Evolutionary conservation across 495 filamentous ascomycete species (phyloP), one percentile per base, ranked within the genome.

Genomic region (Lasiosphaeria miniovina): DNA sequence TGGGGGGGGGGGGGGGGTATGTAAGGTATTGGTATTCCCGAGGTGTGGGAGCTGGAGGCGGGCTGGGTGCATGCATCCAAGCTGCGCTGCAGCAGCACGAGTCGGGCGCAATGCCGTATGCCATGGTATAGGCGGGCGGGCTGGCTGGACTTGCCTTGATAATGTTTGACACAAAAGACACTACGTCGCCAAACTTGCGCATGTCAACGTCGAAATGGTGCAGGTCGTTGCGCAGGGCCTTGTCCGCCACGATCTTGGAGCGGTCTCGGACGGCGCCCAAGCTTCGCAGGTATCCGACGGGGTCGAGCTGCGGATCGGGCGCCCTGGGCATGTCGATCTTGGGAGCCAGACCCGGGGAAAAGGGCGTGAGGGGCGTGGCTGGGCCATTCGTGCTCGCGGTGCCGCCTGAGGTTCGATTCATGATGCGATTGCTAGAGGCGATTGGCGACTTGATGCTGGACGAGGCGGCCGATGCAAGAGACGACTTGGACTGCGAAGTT

Each of bases 141-240:
- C 9, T 51, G 31, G 66, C 36, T 12, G 15, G 15, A 55, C 70
- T 46, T 36, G 92, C 94, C 89, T 97, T 98, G 77, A 98, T 97
- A 59, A 98, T 96, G 15, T 90, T 90, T 34, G 95, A 88, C 8
- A 98, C 88, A 70, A 96, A 98, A n/a, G 82, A 85, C 4, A 91
- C 92, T 1, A 93, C 93, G 58, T 93, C 91, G 36, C 81, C 71
- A 68, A 97, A 96, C 72, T 95, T 96, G 74, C 73, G 73, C 82
- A 93, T 84, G 68, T 98, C 93, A 10, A 98, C 93, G 57, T 89
- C 87, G 70, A 98, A 98, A 75, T 98, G 94, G 59, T 82, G 83
- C 56, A 98, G 81, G 59, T 88, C 77, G 62, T 97, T 91, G 54
- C 76, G 76, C 71, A 88, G 84, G 3, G 94, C 94, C 73, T 89